A percentile compares a stretch with the other conserved stretches of the same genome.
Evolutionary conservation across 352 stramenopile species (phyloP).

Genomic region (Globisporangium echinulatum): DNA sequence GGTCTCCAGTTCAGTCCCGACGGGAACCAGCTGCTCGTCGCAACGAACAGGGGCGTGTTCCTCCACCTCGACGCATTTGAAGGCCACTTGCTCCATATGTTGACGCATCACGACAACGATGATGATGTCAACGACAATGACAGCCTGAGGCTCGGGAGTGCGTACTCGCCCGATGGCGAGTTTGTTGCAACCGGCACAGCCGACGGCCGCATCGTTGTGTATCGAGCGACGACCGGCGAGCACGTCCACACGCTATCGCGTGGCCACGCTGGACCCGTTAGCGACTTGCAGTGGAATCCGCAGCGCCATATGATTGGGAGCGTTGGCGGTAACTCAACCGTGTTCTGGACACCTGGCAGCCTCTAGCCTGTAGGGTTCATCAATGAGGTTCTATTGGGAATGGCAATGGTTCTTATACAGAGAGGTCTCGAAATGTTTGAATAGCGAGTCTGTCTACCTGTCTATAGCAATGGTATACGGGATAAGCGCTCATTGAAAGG

Average conservation of each 20-base stretch:
- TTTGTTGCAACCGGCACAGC: conserved; percentile 69
- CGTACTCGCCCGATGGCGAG: conserved; percentile 69
- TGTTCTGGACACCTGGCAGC: conserved; percentile 53
- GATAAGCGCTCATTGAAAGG: too few species aligned
- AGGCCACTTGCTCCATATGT: conserved; percentile 68
- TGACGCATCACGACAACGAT: conserved; percentile 38
- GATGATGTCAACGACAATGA: conserved; percentile 8
- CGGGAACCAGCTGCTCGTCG: conserved; percentile 78
- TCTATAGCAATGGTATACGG: too few species aligned
- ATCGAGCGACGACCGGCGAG: conserved; percentile 52
- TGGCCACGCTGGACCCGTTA: conserved; percentile 55
- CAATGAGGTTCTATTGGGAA: too few species aligned
- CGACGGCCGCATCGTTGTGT: conserved; percentile 70
- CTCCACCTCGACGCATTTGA: conserved; percentile 84
- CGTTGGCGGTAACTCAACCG: conserved; percentile 63
- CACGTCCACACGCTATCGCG: conserved; percentile 44
- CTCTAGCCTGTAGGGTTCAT: conserved; percentile 1
- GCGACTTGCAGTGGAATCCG: conserved; percentile 78
- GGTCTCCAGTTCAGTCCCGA: conserved; percentile 84
- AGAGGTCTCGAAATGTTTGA: too few species aligned
- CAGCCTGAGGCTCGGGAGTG: conserved; percentile 41
- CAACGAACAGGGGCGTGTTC: conserved; percentile 75
- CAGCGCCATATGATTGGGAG: conserved; percentile 76
- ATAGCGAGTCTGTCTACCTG: too few species aligned
- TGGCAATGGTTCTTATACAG: too few species aligned